Percentiles rank a stretch among this genome's conserved stretches.
phyloP scores from a whole-genome alignment of 163 green algal genomes.

The Prototheca stagnorum region DNA sequence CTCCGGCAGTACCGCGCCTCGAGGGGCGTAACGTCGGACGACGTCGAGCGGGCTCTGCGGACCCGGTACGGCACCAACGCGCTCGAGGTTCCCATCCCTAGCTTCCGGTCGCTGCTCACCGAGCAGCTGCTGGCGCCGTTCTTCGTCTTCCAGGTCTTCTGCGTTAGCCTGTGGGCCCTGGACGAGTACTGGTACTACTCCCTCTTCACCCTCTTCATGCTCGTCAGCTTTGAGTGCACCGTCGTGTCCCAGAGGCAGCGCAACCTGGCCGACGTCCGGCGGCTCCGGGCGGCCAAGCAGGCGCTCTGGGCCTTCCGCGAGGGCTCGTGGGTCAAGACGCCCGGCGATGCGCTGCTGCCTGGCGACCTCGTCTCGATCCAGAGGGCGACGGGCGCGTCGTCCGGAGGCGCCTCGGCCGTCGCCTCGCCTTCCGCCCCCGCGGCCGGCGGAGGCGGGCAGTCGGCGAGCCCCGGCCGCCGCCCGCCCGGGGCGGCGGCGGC shows the following conservation, averaged over 20 bases:
- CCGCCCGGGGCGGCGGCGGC: no score
- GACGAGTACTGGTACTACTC: constrained; percentile 95
- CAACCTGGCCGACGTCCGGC: constrained; percentile 70
- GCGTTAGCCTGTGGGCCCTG: constrained; percentile 78
- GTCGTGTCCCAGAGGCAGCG: constrained; percentile 71
- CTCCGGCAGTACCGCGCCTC: constrained; percentile 22
- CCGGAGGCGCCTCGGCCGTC: background rate
- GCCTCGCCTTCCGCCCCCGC: no score
- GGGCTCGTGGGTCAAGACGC: constrained; percentile 58
- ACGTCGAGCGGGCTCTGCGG: constrained; percentile 35
- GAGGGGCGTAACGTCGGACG: constrained; percentile 24
- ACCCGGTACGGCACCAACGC: constrained; percentile 63
- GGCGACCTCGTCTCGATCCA: constrained; percentile 88
- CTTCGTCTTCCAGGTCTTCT: constrained; percentile 93
- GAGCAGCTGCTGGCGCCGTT: constrained; percentile 83
- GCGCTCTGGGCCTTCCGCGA: constrained; percentile 31
- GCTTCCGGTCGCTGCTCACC: constrained; percentile 53
- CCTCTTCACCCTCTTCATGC: constrained; percentile 94
- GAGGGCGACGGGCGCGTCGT: background rate
- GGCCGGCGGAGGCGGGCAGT: no score
- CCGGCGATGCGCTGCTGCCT: constrained; percentile 74
- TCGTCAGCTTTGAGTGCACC: constrained; percentile 95
- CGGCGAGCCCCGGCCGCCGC: no score
- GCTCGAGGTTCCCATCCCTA: constrained; percentile 68
- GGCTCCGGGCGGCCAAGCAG: constrained; percentile 59